Base-by-base conservation (phyloP, 345 rosid species). In the Odontarrhena argentea region DNA sequence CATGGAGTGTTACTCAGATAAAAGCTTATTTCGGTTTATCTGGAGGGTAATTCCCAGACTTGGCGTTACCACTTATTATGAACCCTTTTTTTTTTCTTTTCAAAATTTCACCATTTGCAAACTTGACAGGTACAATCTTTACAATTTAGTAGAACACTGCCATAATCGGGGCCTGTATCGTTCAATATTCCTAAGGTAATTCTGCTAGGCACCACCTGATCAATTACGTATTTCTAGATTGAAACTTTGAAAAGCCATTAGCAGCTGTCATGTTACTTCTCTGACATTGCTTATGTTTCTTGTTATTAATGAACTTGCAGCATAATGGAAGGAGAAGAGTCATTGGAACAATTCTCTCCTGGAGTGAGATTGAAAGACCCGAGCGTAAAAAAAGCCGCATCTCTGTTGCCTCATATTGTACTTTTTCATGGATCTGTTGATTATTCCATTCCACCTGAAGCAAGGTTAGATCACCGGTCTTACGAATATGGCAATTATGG, bases 311-410 rank as follows among this genome's bases (percentile, higher is more conserved):
- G 7, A 49, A 65, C 14, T 43, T 65, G 45, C 83, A 92, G 97
- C 82, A 87, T 94, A 68, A 94, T 94, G 99, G 99, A 91, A 76
- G 99, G 99, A 61, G 91, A 88, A 82, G 80, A 87, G 63, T 94
- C 96, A 34, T 74, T 94, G 35, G 64, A 72, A 79, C 71, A 61
- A 69, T 91, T 84, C 80, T 94, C 99, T 53, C 96, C 99, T 0
- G 95, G 85, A 74, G 83, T 84, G 35, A 78, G 83, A 75, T 67
- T 84, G 55, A 85, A 82, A 74, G 84, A 87, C 44, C 89, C 86
- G 55, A 76, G 46, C 51, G 63, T 76, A 43, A 78, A 59, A 77
- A 76, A 79, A 55, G 91, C 91, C 0, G 82, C 77, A 45, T 69
- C 86, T 57, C 85, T 85, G 22, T 82, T 94, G 35, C 88, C 92